phyloP scores from a whole-genome alignment of 768 basidiomycete species.

The Hypsizygus marmoreus region DNA sequence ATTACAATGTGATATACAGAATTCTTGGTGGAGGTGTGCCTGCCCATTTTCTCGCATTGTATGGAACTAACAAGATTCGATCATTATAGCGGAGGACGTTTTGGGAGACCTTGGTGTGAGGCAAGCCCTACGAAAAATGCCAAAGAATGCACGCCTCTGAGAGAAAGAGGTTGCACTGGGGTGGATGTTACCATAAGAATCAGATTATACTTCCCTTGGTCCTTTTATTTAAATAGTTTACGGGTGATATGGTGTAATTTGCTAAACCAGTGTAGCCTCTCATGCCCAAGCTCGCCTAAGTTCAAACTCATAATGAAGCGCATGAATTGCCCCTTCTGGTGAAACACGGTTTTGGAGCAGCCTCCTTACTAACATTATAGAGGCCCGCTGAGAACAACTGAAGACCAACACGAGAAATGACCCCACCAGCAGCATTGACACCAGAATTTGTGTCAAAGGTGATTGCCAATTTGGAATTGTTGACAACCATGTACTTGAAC shows the following conservation, averaged over 20 bases:
- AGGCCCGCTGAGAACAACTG: conserved; percentile 35
- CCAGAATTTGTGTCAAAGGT: too few relatives aligned
- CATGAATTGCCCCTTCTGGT: background rate
- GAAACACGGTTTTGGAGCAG: background rate
- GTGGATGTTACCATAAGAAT: too few relatives aligned
- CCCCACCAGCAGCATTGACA: too few relatives aligned
- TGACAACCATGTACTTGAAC: conserved; percentile 39
- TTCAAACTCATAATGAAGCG: too few relatives aligned
- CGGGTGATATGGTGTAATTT: too few relatives aligned
- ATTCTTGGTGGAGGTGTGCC: conserved; percentile 26
- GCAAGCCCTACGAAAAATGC: conserved; percentile 59
- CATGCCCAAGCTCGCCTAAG: too few relatives aligned
- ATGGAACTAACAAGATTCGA: background rate
- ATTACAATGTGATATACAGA: conserved; percentile 15
- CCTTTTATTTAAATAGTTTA: too few relatives aligned
- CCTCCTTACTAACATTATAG: conserved; percentile 21
- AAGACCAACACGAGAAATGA: conserved; percentile 41
- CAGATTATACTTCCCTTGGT: too few relatives aligned
- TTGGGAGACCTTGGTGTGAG: conserved; percentile 61
- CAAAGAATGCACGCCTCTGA: conserved; percentile 49
- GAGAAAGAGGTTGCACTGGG: too few relatives aligned
- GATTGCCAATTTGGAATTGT: too few relatives aligned
- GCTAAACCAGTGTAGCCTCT: too few relatives aligned
- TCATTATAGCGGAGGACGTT: conserved; percentile 51
- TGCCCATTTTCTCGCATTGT: background rate